These are phyloP conservation scores for Trypanosoma conorhini DNA, from an alignment of 208 protist genomes.

Conservation along the genomic window DNA sequence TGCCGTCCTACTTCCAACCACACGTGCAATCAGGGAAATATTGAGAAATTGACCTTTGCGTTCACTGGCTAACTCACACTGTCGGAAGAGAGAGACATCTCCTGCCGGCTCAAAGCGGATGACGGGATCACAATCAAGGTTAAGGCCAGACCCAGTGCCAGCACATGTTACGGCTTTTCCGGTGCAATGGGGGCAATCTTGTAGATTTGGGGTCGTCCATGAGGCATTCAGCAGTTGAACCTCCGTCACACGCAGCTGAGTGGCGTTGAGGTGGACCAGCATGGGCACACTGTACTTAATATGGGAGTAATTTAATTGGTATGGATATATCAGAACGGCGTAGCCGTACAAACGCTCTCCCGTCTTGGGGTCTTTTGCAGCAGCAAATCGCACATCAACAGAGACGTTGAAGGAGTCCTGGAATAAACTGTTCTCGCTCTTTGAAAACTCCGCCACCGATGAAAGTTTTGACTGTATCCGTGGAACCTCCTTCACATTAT, in stretches of 20 bases:
- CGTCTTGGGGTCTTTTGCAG: constrained; percentile 40
- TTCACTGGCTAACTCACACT: background rate
- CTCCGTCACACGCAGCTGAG: constrained; percentile 24
- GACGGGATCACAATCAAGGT: constrained; percentile 56
- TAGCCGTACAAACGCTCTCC: constrained; percentile 79
- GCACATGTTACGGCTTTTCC: constrained; percentile 54
- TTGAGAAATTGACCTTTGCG: constrained; percentile 17
- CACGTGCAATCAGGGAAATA: constrained; percentile 61
- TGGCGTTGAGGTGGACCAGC: constrained; percentile 38
- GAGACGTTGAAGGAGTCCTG: constrained; percentile 17
- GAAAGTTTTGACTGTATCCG: background rate
- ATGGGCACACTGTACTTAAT: constrained; percentile 29
- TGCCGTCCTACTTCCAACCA: constrained; percentile 43
- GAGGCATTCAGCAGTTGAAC: constrained; percentile 53
- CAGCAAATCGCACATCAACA: constrained; percentile 59
- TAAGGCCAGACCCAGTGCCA: constrained; percentile 41
- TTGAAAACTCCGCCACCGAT: background rate
- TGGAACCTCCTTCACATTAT: background rate
- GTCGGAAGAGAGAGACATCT: background rate
- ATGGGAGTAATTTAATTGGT: constrained; percentile 24
- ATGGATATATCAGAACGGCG: constrained; percentile 68
- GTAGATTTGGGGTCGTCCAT: constrained; percentile 52
- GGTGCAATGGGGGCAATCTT: constrained; percentile 73
- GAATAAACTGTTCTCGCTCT: background rate
- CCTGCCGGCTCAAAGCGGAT: constrained; percentile 45